Percentiles rank a stretch among this genome's conserved stretches.
These are phyloP conservation scores for Rhexocercosporidium sp. DNA, from an alignment of 2,329 filamentous ascomycete genomes.

Conservation along the genomic window DNA sequence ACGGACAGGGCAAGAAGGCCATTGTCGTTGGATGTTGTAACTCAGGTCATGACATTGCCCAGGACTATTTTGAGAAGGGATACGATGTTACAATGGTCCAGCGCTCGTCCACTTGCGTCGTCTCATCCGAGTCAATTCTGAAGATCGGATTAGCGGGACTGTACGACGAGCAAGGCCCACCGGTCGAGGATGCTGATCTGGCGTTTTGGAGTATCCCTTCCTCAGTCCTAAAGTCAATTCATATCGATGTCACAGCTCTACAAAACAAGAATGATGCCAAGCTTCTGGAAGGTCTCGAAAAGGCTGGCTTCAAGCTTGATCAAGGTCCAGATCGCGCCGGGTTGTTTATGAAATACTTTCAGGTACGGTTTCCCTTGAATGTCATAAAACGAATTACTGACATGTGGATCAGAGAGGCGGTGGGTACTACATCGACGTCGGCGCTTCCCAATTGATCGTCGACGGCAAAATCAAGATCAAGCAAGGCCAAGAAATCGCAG, in stretches of 20 bases:
- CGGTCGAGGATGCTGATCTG: constrained; percentile 70
- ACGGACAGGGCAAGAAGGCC: constrained; percentile 61
- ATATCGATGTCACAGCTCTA: constrained; percentile 51
- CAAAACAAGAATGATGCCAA: constrained; percentile 45
- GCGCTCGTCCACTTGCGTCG: constrained; percentile 67
- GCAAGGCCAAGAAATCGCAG: constrained; percentile 52
- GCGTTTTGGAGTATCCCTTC: constrained; percentile 61
- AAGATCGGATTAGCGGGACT: constrained; percentile 52
- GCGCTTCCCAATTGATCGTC: constrained; percentile 55
- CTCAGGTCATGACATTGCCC: constrained; percentile 71
- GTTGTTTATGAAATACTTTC: constrained; percentile 63
- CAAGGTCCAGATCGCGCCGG: constrained; percentile 60
- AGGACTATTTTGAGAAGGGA: constrained; percentile 70
- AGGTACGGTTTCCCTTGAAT: constrained; percentile 34
- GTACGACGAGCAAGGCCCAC: constrained; percentile 45
- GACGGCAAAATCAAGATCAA: constrained; percentile 60
- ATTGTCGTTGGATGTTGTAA: constrained; percentile 72
- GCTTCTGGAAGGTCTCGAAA: constrained; percentile 54
- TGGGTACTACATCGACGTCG: constrained; percentile 64
- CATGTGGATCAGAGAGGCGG: constrained; percentile 49
- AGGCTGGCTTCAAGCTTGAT: constrained; percentile 63
- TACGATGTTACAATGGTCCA: constrained; percentile 73
- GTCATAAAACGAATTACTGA: too few species aligned
- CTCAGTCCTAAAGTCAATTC: constrained; percentile 63
- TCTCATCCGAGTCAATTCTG: constrained; percentile 56